Evolutionary conservation across 2,329 filamentous ascomycete genomes (phyloP), one percentile per base, ranked within the genome.

Genomic region (Scedosporium minutisporum): DNA sequence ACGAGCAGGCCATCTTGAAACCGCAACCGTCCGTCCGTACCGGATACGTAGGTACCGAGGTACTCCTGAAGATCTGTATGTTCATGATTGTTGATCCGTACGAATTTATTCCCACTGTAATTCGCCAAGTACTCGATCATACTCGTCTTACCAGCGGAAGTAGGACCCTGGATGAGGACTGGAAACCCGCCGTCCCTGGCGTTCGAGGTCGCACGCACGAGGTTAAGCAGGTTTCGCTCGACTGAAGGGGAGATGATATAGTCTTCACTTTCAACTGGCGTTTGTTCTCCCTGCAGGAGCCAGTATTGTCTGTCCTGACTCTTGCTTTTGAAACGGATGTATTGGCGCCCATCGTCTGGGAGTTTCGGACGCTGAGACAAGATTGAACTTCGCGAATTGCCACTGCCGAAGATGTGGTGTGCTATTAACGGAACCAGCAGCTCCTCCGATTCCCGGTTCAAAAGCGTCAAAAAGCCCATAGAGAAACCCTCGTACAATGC

Each of bases 101-200:
- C 92, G 71, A 97, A 99, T 70, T 90, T 95, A 72, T 99, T 96
- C 3, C 96, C 95, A 33, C 92, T 97, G 62, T 90, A 89, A 70
- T 96, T 95, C n/a, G 96, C 93, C 44, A 99, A 82, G 72, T 96
- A 97, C 74, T 97, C 93, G 51, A 99, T 96, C 95, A 99, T 99
- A 74, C 93, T 97, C 0, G 95, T 99, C 76, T 99, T 99, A 66
- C 95, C 95, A 12, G 93, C 90, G 4, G 96, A 99, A 0, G 95
- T 99, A 12, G 96, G 95, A 3, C 95, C 95, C 74, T 99, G 95
- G 21, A 99, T 89, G 9, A 99, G 81, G 58, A 99, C 91, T 0
- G 95, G 96, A 72, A 96, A 99, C 5, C 60, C 60, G 10, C 60
- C 60, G 12, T 58, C 60, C 58, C 90, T 86, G 42, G 92, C 81